phyloP scores from a whole-genome alignment of 2,329 filamentous ascomycete species.

The Byssothecium circinans region DNA sequence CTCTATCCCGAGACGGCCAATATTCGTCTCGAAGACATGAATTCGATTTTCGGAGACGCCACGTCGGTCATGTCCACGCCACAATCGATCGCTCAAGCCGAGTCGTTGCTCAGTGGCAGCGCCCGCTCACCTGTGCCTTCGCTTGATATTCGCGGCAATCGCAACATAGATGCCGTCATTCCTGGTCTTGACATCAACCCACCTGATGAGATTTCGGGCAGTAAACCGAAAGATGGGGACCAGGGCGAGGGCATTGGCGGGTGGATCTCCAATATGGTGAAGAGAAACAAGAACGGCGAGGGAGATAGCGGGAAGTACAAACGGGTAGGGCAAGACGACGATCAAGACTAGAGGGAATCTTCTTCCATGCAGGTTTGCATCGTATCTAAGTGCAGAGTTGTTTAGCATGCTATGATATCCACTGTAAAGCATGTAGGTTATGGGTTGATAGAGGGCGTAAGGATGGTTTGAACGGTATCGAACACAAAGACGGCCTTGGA shows the following conservation, averaged over 20 bases:
- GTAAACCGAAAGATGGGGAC: slow-evolving; percentile 45
- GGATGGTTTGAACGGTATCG: too few species aligned
- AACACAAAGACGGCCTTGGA: slow-evolving; percentile 6
- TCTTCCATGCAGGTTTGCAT: slow-evolving; percentile 1
- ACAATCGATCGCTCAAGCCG: slow-evolving; percentile 73
- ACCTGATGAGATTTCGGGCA: slow-evolving; percentile 62
- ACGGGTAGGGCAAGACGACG: slow-evolving; percentile 49
- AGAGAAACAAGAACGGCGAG: slow-evolving; percentile 52
- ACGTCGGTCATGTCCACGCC: slow-evolving; percentile 82
- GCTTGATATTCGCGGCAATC: slow-evolving; percentile 65
- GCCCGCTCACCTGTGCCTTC: slow-evolving; percentile 76
- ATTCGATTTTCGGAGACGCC: slow-evolving; percentile 88
- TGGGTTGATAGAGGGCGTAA: slow-evolving; percentile 32
- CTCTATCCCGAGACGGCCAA: slow-evolving; percentile 97
- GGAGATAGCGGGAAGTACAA: slow-evolving; percentile 51
- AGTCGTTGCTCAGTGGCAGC: slow-evolving; percentile 73
- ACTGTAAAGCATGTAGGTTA: slow-evolving; percentile 23
- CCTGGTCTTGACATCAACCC: slow-evolving; percentile 82
- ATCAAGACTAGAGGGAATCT: slow-evolving; percentile 24
- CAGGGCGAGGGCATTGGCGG: slow-evolving; percentile 62
- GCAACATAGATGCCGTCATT: slow-evolving; percentile 65
- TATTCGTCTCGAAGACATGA: slow-evolving; percentile 95
- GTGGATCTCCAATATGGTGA: slow-evolving; percentile 70
- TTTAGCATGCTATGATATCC: slow-evolving; percentile 29
- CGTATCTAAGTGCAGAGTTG: slow-evolving; percentile 14